Evolutionary conservation across 1,284 basidiomycete genomes (phyloP).

Genomic region (Sanghuangporus weigelae): DNA sequence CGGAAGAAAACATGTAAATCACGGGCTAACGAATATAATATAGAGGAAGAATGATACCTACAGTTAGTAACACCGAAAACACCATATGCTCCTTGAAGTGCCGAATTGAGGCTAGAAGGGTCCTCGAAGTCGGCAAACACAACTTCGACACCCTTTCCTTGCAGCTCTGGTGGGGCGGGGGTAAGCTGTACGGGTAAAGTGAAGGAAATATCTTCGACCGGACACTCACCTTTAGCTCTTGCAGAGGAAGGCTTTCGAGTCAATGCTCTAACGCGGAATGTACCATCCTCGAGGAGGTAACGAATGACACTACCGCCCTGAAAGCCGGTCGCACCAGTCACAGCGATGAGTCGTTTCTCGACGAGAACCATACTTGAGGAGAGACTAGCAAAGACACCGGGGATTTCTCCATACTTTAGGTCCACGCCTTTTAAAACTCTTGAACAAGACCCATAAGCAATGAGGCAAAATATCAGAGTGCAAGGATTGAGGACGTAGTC

Average conservation of each 20-base stretch:
- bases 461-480: no score
- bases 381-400: neutral
- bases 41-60: constrained; percentile 9
- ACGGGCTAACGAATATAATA: neutral
- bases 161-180: constrained; percentile 8
- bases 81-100: constrained; percentile 26
- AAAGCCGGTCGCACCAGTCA: constrained; percentile 17
- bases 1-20: neutral
- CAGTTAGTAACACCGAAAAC: constrained; percentile 29
- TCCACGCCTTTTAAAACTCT: neutral
- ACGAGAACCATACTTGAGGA: neutral
- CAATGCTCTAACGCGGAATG: constrained; percentile 17
- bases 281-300: constrained; percentile 16
- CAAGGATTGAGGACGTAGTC: no score
- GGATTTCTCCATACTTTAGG: neutral
- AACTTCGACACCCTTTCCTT: constrained; percentile 23
- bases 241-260: constrained; percentile 18
- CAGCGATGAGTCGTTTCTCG: constrained; percentile 14
- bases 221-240: constrained; percentile 18
- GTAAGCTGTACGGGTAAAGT: neutral
- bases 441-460: no score
- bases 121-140: constrained; percentile 24
- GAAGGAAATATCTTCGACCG: neutral
- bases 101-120: constrained; percentile 16
- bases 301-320: constrained; percentile 18